Evolutionary conservation across 2,329 filamentous ascomycete species (phyloP).

Genomic region (Endoconidiophora polonica): DNA sequence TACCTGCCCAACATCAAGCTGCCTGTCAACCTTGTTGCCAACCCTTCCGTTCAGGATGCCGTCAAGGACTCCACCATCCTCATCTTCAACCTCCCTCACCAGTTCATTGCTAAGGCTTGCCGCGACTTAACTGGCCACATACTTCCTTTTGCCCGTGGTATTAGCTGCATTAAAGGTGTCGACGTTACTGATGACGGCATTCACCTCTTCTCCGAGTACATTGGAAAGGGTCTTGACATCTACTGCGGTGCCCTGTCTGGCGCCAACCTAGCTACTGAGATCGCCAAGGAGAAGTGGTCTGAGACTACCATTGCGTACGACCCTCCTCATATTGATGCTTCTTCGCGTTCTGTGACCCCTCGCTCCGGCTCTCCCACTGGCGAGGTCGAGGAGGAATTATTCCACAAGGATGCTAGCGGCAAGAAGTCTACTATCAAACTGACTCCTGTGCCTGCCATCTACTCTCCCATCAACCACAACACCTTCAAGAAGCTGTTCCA

Average conservation of each 20-base stretch:
- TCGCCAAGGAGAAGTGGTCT: conserved; percentile 88
- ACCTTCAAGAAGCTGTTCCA: conserved; percentile 80
- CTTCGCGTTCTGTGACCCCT: conserved; percentile 52
- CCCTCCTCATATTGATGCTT: conserved; percentile 63
- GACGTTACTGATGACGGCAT: conserved; percentile 77
- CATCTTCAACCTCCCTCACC: conserved; percentile 91
- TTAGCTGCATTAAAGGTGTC: conserved; percentile 97
- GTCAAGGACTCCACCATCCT: conserved; percentile 76
- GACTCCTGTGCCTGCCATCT: conserved; percentile 60
- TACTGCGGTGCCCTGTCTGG: conserved; percentile 93
- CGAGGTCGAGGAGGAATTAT: conserved; percentile 31
- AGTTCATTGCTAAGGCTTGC: conserved; percentile 83
- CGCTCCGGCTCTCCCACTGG: conserved; percentile 28
- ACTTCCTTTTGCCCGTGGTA: conserved; percentile 76
- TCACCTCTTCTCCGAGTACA: conserved; percentile 84
- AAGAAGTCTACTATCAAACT: conserved; percentile 52
- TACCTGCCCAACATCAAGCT: conserved; percentile 83
- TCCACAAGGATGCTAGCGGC: conserved; percentile 54
- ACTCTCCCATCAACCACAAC: conserved; percentile 70
- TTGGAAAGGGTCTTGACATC: conserved; percentile 78
- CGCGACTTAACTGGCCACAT: conserved; percentile 74
- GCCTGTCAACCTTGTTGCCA: conserved; percentile 68
- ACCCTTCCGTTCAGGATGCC: conserved; percentile 62
- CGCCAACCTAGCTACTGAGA: conserved; percentile 90
- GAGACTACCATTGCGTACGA: conserved; percentile 96